Evolutionary conservation across 2,329 filamentous ascomycete species (phyloP).

Genomic region (Cladophialophora psammophila): DNA sequence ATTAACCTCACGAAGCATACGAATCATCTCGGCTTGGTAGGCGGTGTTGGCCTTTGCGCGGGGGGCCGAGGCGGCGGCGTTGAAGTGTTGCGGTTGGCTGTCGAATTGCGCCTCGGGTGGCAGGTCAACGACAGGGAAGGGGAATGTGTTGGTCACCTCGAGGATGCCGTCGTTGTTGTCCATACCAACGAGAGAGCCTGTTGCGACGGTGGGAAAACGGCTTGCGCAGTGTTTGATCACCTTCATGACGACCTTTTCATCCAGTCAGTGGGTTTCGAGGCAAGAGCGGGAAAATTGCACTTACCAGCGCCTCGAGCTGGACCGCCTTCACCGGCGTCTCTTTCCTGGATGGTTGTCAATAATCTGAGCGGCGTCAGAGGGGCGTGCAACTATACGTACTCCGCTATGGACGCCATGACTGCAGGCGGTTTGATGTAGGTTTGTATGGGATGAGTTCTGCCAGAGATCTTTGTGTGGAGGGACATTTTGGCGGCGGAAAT

Average conservation of each 20-base stretch:
- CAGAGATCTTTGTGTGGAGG: constrained; percentile 24
- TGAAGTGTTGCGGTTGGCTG: constrained; percentile 63
- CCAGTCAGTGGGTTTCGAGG: constrained; percentile 41
- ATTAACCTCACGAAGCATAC: constrained; percentile 94
- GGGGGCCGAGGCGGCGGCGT: constrained; percentile 83
- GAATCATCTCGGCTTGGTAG: constrained; percentile 97
- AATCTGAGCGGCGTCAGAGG: background rate
- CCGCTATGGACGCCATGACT: constrained; percentile 51
- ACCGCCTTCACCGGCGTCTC: constrained; percentile 82
- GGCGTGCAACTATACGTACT: constrained; percentile 11
- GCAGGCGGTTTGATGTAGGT: constrained; percentile 94
- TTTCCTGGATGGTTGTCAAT: constrained; percentile 55
- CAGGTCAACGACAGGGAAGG: constrained; percentile 84
- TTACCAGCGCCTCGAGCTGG: constrained; percentile 91
- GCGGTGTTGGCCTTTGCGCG: constrained; percentile 86
- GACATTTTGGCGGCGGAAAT: constrained; percentile 29
- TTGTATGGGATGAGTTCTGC: constrained; percentile 66
- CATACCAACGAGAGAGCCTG: constrained; percentile 92
- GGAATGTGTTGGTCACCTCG: constrained; percentile 93
- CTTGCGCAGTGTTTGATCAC: constrained; percentile 94
- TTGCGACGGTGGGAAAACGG: constrained; percentile 86
- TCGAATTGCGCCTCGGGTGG: constrained; percentile 76
- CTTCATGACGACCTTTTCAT: constrained; percentile 85
- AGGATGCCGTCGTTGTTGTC: constrained; percentile 76
- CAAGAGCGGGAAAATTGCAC: constrained; percentile 50